Evolutionary conservation across 1,284 basidiomycete genomes (phyloP).

Genomic region (Ganoderma meredithae): DNA sequence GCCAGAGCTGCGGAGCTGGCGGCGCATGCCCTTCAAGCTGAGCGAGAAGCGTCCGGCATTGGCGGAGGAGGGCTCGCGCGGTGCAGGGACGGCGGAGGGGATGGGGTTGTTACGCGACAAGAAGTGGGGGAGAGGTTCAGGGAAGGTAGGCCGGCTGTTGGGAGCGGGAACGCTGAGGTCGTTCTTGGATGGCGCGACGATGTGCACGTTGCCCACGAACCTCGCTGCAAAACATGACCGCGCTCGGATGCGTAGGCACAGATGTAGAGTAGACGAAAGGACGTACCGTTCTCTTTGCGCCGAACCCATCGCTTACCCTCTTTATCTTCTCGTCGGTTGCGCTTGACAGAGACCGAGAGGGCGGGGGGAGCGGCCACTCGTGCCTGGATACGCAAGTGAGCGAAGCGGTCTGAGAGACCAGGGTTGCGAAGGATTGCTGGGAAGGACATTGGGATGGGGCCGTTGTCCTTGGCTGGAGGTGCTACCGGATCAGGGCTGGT

Average conservation of each 20-base stretch:
- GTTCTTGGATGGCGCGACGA: conserved; percentile 61
- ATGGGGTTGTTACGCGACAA: conserved; percentile 66
- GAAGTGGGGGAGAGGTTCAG: conserved; percentile 73
- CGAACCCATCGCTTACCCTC: conserved; percentile 80
- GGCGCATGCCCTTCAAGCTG: conserved; percentile 76
- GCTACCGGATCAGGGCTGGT: background rate
- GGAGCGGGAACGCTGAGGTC: conserved; percentile 61
- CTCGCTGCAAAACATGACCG: conserved; percentile 53
- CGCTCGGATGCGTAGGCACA: conserved; percentile 6
- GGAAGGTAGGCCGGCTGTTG: conserved; percentile 65
- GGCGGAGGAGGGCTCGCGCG: conserved; percentile 58
- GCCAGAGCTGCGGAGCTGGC: conserved; percentile 67
- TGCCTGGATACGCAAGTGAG: conserved; percentile 50
- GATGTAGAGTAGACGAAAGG: background rate
- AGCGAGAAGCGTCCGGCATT: conserved; percentile 79
- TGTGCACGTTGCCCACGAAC: conserved; percentile 75
- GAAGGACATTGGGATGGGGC: conserved; percentile 69
- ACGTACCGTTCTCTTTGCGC: conserved; percentile 77
- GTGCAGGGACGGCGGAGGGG: conserved; percentile 51
- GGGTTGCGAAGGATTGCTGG: conserved; percentile 71
- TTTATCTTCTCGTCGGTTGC: conserved; percentile 58
- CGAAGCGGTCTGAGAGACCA: conserved; percentile 57
- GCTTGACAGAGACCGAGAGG: conserved; percentile 41
- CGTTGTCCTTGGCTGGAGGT: conserved; percentile 22
- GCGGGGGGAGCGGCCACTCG: conserved; percentile 22